Conservation (phyloP, 768 basidiomycete species). For the Leucosporidium yakuticum region DNA sequence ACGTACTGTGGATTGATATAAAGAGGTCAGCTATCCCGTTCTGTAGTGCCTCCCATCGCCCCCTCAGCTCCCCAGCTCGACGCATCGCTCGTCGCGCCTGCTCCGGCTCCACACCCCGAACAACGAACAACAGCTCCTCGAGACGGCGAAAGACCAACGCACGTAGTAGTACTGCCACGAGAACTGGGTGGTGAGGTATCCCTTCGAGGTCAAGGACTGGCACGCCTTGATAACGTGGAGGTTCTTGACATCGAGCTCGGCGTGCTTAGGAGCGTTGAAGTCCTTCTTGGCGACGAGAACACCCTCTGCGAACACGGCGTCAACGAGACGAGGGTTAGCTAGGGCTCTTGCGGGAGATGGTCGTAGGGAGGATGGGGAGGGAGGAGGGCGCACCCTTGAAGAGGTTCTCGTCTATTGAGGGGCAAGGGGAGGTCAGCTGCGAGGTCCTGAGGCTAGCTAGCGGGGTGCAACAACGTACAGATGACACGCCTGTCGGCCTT, state of each 20-base stretch:
- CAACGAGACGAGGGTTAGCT: not conserved
- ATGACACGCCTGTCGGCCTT: conserved; percentile 91
- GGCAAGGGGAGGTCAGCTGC: too few relatives aligned
- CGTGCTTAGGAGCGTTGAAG: conserved; percentile 90
- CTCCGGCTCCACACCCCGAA: not conserved
- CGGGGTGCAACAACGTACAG: conserved; percentile 28
- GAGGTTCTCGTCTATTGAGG: conserved; percentile 76
- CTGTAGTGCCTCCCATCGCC: too few relatives aligned
- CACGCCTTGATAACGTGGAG: conserved; percentile 67
- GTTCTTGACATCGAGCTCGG: conserved; percentile 67
- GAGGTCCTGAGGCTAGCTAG: too few relatives aligned
- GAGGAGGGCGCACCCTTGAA: conserved; percentile 77
- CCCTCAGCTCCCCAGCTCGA: too few relatives aligned
- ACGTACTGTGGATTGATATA: conserved; percentile 52
- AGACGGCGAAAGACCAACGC: not conserved
- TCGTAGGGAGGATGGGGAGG: not conserved
- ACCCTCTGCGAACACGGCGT: conserved; percentile 60
- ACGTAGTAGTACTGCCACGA: conserved; percentile 97
- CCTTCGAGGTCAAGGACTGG: conserved; percentile 56
- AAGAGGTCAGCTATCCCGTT: not conserved
- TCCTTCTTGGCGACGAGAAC: conserved; percentile 99
- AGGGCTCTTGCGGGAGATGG: not conserved
- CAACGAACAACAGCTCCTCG: not conserved
- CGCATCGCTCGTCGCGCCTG: not conserved
- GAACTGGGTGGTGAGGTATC: conserved; percentile 97